Percentiles rank a stretch among this genome's conserved stretches.
phyloP scores from a whole-genome alignment of 169 alveolate species.

The Ichthyophthirius multifiliis region DNA sequence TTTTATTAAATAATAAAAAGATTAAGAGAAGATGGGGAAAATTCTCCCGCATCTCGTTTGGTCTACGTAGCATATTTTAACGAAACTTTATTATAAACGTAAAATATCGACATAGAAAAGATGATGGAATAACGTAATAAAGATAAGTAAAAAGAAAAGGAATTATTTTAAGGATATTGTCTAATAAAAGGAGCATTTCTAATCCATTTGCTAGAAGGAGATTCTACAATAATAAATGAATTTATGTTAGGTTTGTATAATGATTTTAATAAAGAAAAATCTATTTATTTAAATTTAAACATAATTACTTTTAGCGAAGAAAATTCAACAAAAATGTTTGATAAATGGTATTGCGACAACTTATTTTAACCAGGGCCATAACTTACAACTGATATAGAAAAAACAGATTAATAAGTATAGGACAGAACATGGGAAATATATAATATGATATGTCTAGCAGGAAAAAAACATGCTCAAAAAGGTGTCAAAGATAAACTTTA shows the following conservation, averaged over 20 bases:
- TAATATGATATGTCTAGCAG: not conserved
- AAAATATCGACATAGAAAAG: not conserved
- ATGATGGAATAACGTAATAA: not conserved
- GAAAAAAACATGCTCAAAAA: not conserved
- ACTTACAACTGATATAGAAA: not conserved
- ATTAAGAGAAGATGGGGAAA: not conserved
- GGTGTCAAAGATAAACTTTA: conserved; percentile 7
- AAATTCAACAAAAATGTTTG: not conserved
- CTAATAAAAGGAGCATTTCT: not conserved
- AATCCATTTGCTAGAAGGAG: not conserved
- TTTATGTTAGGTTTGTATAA: not conserved
- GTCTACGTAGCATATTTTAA: not conserved
- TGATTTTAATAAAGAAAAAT: not conserved
- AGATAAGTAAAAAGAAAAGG: not conserved
- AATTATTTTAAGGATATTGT: not conserved
- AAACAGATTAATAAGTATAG: not conserved
- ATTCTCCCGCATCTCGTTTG: not conserved
- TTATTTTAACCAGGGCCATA: not conserved
- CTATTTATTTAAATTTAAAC: not conserved
- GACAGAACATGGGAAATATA: conserved; percentile 7
- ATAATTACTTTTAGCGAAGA: not conserved
- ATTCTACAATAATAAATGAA: not conserved
- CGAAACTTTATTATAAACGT: not conserved
- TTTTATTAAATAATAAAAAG: not conserved
- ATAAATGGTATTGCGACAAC: conserved; percentile 4